Base-by-base conservation (phyloP, 2,329 filamentous ascomycete species). In the Trichoderma asperellum region DNA sequence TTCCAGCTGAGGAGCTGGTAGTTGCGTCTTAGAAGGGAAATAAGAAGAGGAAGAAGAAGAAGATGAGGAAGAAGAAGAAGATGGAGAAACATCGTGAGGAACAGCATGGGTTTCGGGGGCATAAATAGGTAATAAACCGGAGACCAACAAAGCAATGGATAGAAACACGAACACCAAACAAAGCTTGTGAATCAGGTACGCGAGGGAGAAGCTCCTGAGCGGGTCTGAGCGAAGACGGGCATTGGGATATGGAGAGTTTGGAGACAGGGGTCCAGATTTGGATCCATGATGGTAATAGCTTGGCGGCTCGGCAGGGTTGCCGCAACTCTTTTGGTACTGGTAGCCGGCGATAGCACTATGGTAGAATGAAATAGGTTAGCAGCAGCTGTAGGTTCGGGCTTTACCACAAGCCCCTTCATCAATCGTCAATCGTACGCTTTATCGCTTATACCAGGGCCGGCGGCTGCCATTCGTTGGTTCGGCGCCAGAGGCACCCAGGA, bases 121-220 rank as follows among this genome's bases (percentile, higher is more conserved):
- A 62, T 57, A 47, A 52, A 52, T 35, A 49, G 66, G 55, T 63
- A 68, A 58, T 68, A 68, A 57, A 37, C 52, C 37, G 52, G 58
- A 68, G n/a, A 57, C 49, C 10, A 57, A 55, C 34, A 70, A 49
- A 27, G 52, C 37, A 65, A 67, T 34, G 43, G 58, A 70, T 18
- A 62, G 37, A 49, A 62, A 66, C 43, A 40, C 57, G 27, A 63
- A 52, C 37, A 67, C 56, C 34, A 67, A 58, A 34, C 56, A 67
- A 65, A 70, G 62, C 52, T 59, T 66, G 62, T 70, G 68, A 70
- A 70, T 70, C 68, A 70, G 62, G 56, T 63, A 66, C 27, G 68
- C 34, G 29, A 65, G 57, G 56, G 68, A 70, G 61, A 66, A 59
- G 47, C 55, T 57, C 53, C 47, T 52, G 27, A 49, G 61, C 40